These are phyloP conservation scores for Fibroporia radiculosa DNA, from an alignment of 768 basidiomycete genomes.

Conservation along the genomic window DNA sequence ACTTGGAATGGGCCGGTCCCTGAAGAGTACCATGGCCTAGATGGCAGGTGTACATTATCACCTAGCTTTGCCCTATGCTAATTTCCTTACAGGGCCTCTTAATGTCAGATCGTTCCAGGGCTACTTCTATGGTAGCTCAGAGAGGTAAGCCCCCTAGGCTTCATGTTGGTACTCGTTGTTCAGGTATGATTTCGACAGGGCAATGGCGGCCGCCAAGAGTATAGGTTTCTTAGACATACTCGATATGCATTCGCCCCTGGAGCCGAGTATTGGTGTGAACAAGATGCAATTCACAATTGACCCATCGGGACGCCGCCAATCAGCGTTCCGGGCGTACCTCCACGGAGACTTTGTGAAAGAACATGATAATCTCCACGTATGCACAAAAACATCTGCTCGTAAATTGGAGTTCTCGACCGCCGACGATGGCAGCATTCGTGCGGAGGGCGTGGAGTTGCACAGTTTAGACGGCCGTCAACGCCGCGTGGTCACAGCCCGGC, in stretches of 20 bases:
- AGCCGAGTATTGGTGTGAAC: conserved; percentile 15
- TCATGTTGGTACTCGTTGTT: not conserved
- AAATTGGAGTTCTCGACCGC: not conserved
- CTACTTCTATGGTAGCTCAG: conserved; percentile 9
- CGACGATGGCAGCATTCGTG: not conserved
- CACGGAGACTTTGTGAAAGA: conserved; percentile 7
- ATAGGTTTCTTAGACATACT: conserved; percentile 16
- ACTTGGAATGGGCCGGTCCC: not conserved
- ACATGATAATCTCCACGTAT: conserved; percentile 12
- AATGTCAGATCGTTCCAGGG: not conserved
- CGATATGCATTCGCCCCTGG: conserved; percentile 16
- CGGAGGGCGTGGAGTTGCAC: not conserved
- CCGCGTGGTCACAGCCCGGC: conserved; percentile 5
- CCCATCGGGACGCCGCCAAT: conserved; percentile 10
- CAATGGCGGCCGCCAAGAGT: conserved; percentile 10
- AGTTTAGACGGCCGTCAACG: not conserved
- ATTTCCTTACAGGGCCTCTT: not conserved
- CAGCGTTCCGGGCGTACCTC: conserved; percentile 17
- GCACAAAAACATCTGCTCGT: conserved; percentile 6
- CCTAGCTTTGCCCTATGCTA: not conserved
- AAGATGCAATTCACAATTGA: conserved; percentile 18
- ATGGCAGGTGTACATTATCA: conserved; percentile 8
- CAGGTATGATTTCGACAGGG: not conserved
- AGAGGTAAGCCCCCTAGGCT: conserved; percentile 3
- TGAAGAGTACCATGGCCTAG: not conserved